Percentiles rank a stretch among this genome's conserved stretches.
Evolutionary conservation across 1,139 yeast genomes (phyloP).

Genomic region (Kodamaea anthophila): DNA sequence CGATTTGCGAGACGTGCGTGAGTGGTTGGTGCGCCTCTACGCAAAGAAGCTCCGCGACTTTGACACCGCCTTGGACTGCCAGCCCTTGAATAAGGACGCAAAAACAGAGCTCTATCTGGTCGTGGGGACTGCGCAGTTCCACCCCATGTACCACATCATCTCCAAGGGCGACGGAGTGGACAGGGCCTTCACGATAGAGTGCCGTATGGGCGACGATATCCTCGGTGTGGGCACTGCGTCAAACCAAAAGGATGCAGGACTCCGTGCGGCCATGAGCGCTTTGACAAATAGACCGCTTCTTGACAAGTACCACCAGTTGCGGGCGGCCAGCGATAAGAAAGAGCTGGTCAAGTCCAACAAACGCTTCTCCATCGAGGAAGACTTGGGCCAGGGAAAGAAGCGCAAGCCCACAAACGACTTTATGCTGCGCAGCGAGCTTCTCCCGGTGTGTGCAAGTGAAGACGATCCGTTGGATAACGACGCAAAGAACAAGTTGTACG

Average conservation of each 20-base stretch:
- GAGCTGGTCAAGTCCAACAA: constrained; percentile 23
- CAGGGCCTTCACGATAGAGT: constrained; percentile 54
- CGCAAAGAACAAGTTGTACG: constrained; percentile 41
- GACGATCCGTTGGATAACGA: constrained; percentile 25
- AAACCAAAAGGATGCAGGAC: constrained; percentile 61
- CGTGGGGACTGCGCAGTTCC: constrained; percentile 68
- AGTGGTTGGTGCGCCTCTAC: constrained; percentile 57
- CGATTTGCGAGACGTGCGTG: constrained; percentile 39
- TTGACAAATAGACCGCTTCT: constrained; percentile 52
- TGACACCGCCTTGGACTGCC: constrained; percentile 20
- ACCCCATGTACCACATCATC: constrained; percentile 52
- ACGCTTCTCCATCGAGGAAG: constrained; percentile 7
- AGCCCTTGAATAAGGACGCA: constrained; percentile 50
- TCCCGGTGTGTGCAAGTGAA: constrained; percentile 27
- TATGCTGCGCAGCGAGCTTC: constrained; percentile 9
- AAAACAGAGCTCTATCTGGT: constrained; percentile 73
- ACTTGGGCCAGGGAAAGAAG: constrained; percentile 2
- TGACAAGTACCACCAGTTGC: constrained; percentile 55
- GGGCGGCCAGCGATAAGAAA: constrained; percentile 59
- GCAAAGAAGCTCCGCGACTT: constrained; percentile 22
- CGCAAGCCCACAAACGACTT: constrained; percentile 8
- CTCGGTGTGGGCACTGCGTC: constrained; percentile 59
- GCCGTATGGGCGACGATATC: constrained; percentile 50
- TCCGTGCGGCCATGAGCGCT: constrained; percentile 67
- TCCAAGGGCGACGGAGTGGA: constrained; percentile 32